Evolutionary conservation across 495 filamentous ascomycete species (phyloP).

Genomic region (Venustampulla echinocandica): DNA sequence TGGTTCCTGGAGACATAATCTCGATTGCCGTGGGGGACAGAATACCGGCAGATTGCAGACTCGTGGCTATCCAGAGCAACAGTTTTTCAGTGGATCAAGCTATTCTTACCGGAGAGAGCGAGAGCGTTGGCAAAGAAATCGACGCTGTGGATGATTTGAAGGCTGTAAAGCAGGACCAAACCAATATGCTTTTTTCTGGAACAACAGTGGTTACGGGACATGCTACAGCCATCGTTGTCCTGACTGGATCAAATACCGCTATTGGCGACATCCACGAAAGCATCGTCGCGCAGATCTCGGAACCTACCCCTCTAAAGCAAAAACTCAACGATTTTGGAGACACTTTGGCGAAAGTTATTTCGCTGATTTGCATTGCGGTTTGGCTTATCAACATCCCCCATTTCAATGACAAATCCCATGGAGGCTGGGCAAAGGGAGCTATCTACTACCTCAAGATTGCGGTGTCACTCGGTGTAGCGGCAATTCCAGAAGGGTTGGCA

Average conservation of each 20-base stretch:
- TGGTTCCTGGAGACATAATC: constrained; percentile 93
- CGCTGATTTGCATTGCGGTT: constrained; percentile 88
- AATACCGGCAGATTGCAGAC: constrained; percentile 91
- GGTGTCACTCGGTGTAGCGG: constrained; percentile 94
- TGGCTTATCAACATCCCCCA: constrained; percentile 98
- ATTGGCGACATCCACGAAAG: constrained; percentile 99
- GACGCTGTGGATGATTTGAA: constrained; percentile 59
- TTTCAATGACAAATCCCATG: constrained; percentile 90
- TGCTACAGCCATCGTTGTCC: constrained; percentile 83
- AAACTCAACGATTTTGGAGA: constrained; percentile 99
- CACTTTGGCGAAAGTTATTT: constrained; percentile 94
- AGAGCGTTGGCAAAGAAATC: constrained; percentile 87
- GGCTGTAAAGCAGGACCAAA: constrained; percentile 95
- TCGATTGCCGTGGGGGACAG: constrained; percentile 85
- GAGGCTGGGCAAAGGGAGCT: constrained; percentile 92
- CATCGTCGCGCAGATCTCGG: constrained; percentile 95
- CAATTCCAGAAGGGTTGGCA: constrained; percentile 93
- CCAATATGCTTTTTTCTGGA: constrained; percentile 97
- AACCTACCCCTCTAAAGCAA: constrained; percentile 94
- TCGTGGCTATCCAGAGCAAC: constrained; percentile 91
- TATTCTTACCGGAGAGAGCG: constrained; percentile 95
- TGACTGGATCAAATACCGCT: constrained; percentile 85
- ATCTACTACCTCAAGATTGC: constrained; percentile 99
- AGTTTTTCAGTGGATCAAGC: constrained; percentile 94
- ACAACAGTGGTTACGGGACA: constrained; percentile 94